Evolutionary conservation across 108 stramenopile species (phyloP), one percentile per base, ranked within the genome.

Genomic region (Bacterosira constricta): DNA sequence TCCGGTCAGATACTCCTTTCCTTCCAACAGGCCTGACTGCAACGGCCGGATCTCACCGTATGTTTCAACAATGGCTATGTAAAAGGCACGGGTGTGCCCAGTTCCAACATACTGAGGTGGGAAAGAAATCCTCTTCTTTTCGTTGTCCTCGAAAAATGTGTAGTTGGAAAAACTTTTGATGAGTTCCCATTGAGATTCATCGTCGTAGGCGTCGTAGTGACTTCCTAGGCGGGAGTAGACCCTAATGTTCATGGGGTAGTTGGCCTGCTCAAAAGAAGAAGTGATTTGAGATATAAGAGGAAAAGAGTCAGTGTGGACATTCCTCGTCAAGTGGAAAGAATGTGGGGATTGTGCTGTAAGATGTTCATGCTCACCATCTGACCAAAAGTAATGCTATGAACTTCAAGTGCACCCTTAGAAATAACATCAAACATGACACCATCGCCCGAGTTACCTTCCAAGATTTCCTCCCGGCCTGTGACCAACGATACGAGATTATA

Each of bases 51-150:
- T 20, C 35, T 65, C 49, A 7, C 63, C 63, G 35, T 65, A 65
- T 3, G 63, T 65, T 27, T 65, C 49, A 50, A 65, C n/a, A 50
- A 65, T 65, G 32, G 63, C 63, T 51, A 65, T 65, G 35, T 65
- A 65, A 27, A 65, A 65, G n/a, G 63, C 63, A 50, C 45, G 45
- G 4, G 49, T 36, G 6, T 27, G 12, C 17, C 51, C 46, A 7
- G 51, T 49, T 18, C 26, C 3, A n/a, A 50, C 3, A 17, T 17
- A 32, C 12, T 45, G 42, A 20, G 63, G 32, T 6, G 63, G 63
- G 47, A 65, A 60, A 6, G 7, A 10, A 5, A 65, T n/a, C 10
- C 25, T 65, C 20, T 32, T 32, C 34, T 31, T 56, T 2, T 2
- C 17, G 18, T 20, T 20, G 13, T 36, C 38, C 9, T 37, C 57